Evolutionary conservation across 192 early-diverging fungal genomes (phyloP).

Genomic region (Piromyces finnis): DNA sequence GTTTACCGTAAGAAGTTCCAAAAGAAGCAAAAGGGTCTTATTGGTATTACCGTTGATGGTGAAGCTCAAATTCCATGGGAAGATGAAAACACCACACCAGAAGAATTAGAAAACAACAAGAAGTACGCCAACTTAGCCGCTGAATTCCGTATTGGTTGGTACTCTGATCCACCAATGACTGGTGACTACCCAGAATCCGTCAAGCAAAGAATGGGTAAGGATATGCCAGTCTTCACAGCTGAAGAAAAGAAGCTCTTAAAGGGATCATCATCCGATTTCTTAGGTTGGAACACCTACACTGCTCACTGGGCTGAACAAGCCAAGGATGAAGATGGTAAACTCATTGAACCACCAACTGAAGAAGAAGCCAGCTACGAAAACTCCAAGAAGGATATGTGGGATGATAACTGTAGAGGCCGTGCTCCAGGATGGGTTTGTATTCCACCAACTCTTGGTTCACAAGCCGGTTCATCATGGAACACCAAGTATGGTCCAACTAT

Average conservation of each 20-base stretch:
- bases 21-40: slow-evolving; percentile 5
- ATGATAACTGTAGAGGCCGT: background rate
- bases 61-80: background rate
- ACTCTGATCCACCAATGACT: slow-evolving; percentile 14
- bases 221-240: slow-evolving; percentile 10
- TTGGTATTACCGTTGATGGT: slow-evolving; percentile 9
- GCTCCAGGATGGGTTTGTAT: background rate
- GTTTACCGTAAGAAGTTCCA: slow-evolving; percentile 4
- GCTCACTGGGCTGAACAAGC: background rate
- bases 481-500: background rate
- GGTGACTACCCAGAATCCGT: slow-evolving; percentile 17
- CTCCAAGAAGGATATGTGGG: background rate
- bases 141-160: slow-evolving; percentile 12
- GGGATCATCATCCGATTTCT: slow-evolving; percentile 14
- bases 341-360: background rate
- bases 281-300: slow-evolving; percentile 21
- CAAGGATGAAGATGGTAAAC: background rate
- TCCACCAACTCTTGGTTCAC: background rate
- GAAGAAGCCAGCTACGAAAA: background rate
- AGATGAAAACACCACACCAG: background rate
- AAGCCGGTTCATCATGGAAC: background rate
- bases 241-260: slow-evolving; percentile 9
- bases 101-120: background rate
- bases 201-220: slow-evolving; percentile 1
- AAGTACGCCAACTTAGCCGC: slow-evolving; percentile 6